Evolutionary conservation across 1,284 basidiomycete species (phyloP).

Genomic region (Heterobasidion irregulare): DNA sequence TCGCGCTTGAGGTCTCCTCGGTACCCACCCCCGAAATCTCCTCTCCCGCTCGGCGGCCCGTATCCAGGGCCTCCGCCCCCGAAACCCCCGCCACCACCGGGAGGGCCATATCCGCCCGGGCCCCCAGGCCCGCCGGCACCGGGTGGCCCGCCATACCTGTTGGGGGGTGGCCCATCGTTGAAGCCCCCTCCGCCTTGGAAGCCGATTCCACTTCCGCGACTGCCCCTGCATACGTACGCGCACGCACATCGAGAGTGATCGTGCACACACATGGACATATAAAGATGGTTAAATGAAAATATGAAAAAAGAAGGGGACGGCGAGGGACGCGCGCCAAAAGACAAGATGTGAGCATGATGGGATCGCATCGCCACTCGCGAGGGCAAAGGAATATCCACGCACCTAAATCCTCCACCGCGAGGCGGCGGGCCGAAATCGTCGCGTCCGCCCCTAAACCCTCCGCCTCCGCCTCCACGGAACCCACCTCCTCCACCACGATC

Average conservation of each 20-base stretch:
- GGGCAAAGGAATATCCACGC: neutral
- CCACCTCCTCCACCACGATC: slow-evolving; percentile 26
- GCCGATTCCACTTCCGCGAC: slow-evolving; percentile 67
- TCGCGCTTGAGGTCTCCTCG: slow-evolving; percentile 63
- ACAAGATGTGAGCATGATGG: too few species aligned
- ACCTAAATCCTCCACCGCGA: slow-evolving; percentile 40
- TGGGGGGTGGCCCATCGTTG: slow-evolving; percentile 37
- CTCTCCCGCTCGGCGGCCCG: slow-evolving; percentile 11
- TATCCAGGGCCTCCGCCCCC: slow-evolving; percentile 21
- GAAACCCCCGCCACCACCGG: slow-evolving; percentile 2
- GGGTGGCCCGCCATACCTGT: slow-evolving; percentile 33
- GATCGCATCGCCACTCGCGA: too few species aligned
- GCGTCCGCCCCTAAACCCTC: slow-evolving; percentile 22
- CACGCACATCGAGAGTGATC: too few species aligned
- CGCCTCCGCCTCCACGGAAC: slow-evolving; percentile 24
- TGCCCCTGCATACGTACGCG: slow-evolving; percentile 19
- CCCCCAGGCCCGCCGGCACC: slow-evolving; percentile 15
- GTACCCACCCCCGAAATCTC: slow-evolving; percentile 39
- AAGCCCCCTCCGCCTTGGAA: slow-evolving; percentile 55
- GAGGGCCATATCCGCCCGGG: slow-evolving; percentile 26
- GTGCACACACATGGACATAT: too few species aligned
- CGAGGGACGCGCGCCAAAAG: neutral
- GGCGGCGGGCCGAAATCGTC: slow-evolving; percentile 19
- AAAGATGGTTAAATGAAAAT: too few species aligned
- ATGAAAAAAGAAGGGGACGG: too few species aligned